phyloP scores from a whole-genome alignment of 495 filamentous ascomycete species.

The Xylona heveae region DNA sequence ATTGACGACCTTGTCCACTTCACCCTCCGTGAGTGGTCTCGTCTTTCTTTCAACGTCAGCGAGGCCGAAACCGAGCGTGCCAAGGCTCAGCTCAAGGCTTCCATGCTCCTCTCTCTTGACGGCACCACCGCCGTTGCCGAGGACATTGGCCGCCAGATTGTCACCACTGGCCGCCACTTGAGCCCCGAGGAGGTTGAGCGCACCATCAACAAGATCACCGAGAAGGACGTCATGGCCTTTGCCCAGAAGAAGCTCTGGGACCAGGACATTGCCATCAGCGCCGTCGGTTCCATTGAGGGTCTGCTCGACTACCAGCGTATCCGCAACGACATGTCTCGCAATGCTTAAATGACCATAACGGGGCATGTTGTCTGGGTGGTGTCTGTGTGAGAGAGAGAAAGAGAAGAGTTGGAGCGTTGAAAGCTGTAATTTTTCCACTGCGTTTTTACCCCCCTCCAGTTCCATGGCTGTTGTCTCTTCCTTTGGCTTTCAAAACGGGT shows the following conservation, averaged over 20 bases:
- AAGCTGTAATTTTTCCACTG: too few relatives aligned
- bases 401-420: too few relatives aligned
- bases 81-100: conserved; percentile 98
- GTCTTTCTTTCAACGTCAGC: conserved; percentile 67
- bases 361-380: too few relatives aligned
- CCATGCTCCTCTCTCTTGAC: conserved; percentile 88
- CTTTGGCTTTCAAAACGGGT: too few relatives aligned
- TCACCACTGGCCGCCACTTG: conserved; percentile 87
- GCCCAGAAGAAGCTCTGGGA: conserved; percentile 86
- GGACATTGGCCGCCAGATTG: conserved; percentile 95
- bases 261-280: conserved; percentile 82
- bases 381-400: too few relatives aligned
- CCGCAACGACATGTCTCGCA: conserved; percentile 76
- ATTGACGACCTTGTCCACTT: conserved; percentile 97
- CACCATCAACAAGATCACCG: conserved; percentile 65
- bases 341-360: conserved; percentile 34
- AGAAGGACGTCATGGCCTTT: conserved; percentile 94
- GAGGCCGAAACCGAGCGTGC: conserved; percentile 89
- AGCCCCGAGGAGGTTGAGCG: conserved; percentile 85
- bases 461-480: too few relatives aligned
- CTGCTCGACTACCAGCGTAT: conserved; percentile 77
- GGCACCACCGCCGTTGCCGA: conserved; percentile 93
- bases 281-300: conserved; percentile 82
- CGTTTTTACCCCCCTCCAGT: too few relatives aligned
- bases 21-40: conserved; percentile 92